phyloP scores from a whole-genome alignment of 257 asterid genomes.

The Linderniella brevidens region DNA sequence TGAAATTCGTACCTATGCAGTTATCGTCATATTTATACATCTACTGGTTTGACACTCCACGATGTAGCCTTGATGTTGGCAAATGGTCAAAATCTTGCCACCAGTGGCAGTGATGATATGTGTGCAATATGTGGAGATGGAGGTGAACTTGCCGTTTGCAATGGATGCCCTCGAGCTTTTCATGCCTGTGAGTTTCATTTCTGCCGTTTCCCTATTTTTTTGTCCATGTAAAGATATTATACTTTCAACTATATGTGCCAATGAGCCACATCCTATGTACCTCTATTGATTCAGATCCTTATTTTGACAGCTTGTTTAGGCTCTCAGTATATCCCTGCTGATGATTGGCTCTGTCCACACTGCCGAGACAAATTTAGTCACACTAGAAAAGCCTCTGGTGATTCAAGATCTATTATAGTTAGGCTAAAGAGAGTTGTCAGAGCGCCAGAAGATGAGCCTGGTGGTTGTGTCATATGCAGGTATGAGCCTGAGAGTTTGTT shows the following conservation, averaged over 20 bases:
- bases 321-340: constrained; percentile 29
- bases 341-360: constrained; percentile 70
- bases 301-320: constrained; percentile 76
- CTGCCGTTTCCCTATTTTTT: constrained; percentile 6
- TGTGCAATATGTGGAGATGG: constrained; percentile 87
- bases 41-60: constrained; percentile 86
- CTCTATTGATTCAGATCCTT: constrained; percentile 10
- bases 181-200: constrained; percentile 43
- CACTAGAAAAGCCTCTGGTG: constrained; percentile 48
- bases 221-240: constrained; percentile 3
- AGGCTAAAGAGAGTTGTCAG: constrained; percentile 78
- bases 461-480: constrained; percentile 99
- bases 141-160: constrained; percentile 66
- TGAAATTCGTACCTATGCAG: constrained; percentile 25
- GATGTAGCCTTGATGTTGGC: constrained; percentile 94
- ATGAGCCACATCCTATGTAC: constrained; percentile 4
- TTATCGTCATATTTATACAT: constrained; percentile 83
- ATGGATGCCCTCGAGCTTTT: constrained; percentile 94
- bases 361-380: constrained; percentile 57
- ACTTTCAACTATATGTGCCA: not conserved
- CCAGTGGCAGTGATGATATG: constrained; percentile 83
- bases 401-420: constrained; percentile 40
- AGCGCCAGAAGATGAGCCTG: constrained; percentile 73
- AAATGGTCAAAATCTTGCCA: constrained; percentile 59
- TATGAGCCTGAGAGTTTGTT: constrained; percentile 12